phyloP scores from a whole-genome alignment of 495 filamentous ascomycete species.

The Cladorrhinum samala region DNA sequence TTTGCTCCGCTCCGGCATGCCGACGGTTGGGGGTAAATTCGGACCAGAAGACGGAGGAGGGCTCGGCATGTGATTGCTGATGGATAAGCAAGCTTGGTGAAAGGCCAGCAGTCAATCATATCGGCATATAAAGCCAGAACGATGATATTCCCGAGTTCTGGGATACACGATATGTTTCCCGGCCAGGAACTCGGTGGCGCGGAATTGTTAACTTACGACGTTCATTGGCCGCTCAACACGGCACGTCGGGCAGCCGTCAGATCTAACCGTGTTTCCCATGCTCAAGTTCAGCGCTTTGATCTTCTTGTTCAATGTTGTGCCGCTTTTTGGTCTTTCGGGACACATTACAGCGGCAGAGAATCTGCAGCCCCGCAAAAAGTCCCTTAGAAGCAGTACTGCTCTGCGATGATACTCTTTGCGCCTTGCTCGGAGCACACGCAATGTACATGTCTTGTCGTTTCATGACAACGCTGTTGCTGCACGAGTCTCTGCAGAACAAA shows the following conservation, averaged over 20 bases:
- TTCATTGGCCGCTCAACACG: constrained; percentile 16
- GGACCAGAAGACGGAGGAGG: too few relatives aligned
- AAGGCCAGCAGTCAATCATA: too few relatives aligned
- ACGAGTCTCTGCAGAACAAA: background rate
- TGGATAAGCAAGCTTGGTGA: too few relatives aligned
- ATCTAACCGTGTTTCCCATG: constrained; percentile 19
- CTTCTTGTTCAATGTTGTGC: constrained; percentile 1
- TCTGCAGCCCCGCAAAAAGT: background rate
- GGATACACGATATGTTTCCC: background rate
- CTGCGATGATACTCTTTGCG: background rate
- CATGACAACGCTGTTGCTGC: background rate
- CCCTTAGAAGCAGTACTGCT: background rate
- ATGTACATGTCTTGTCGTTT: background rate
- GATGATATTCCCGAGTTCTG: background rate
- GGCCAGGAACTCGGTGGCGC: background rate
- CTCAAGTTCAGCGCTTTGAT: constrained; percentile 23
- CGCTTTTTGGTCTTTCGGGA: constrained; percentile 10
- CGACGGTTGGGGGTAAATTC: too few relatives aligned
- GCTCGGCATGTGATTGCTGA: too few relatives aligned
- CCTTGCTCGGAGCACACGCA: background rate
- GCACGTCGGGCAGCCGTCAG: constrained; percentile 11
- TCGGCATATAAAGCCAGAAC: too few relatives aligned
- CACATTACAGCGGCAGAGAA: constrained; percentile 21
- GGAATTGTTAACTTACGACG: background rate
- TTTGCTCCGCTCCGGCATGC: too few relatives aligned